Conservation (phyloP, 1,284 basidiomycete genomes). For the Blastosporella zonata region DNA sequence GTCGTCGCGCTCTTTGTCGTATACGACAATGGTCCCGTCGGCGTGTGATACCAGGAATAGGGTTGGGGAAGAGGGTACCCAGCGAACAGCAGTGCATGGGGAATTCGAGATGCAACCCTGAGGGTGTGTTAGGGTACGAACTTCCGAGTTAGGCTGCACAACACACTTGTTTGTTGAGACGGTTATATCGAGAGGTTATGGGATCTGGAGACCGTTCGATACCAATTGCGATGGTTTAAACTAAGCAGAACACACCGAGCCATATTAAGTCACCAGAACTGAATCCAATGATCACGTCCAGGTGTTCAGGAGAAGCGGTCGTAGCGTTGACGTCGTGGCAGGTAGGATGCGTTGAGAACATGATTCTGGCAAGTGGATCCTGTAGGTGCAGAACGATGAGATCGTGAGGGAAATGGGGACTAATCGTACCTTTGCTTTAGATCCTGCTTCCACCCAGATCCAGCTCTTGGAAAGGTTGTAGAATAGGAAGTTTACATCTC, state of each 20-base stretch:
- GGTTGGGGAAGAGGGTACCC: constrained; percentile 84
- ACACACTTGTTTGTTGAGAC: constrained; percentile 86
- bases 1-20: constrained; percentile 89
- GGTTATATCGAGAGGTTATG: constrained; percentile 79
- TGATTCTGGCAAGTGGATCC: constrained; percentile 85
- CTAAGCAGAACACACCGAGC: constrained; percentile 57
- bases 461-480: constrained; percentile 81
- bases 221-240: background rate
- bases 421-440: constrained; percentile 67
- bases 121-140: background rate
- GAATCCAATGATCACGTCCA: constrained; percentile 94
- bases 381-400: constrained; percentile 25
- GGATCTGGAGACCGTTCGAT: constrained; percentile 54
- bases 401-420: background rate
- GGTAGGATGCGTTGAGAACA: constrained; percentile 84
- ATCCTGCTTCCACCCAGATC: constrained; percentile 79
- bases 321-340: constrained; percentile 85
- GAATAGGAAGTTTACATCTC: constrained; percentile 81
- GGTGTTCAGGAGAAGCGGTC: constrained; percentile 72
- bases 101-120: constrained; percentile 79
- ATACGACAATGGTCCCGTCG: constrained; percentile 85
- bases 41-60: constrained; percentile 90
- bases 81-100: constrained; percentile 81
- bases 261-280: constrained; percentile 90
- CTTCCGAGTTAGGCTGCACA: background rate